Evolutionary conservation across 768 basidiomycete species (phyloP), one percentile per base, ranked within the genome.

Genomic region (Termitomyces sp.): DNA sequence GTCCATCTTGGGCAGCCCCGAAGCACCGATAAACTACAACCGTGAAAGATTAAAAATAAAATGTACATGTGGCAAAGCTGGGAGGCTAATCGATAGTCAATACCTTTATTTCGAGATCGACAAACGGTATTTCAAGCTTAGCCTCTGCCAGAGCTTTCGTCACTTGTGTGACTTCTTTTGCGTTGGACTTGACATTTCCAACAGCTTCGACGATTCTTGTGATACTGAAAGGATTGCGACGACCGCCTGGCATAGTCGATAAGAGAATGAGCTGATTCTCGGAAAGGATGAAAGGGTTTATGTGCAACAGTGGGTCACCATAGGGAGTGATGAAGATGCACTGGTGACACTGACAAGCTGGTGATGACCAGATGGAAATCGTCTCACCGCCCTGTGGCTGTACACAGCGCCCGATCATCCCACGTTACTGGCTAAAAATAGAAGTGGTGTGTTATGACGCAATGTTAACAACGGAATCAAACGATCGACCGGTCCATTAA

Each of bases 1-100:
- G 58, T 89, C 87, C 78, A 87, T 81, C 75, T 77, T 85, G 0
- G 89, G 87, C 25, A 91, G 64, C 1, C 78, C 80, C 15, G 80
- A 80, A 5, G 88, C 89, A 3, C 86, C 84, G 44, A 90, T 88
- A 53, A 91, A 89, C 81, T 86, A 50, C 7, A 4, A 9, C 25
- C 4, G n/a, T 5, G 29, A 10, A 7, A 3, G 7, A 11, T 40
- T 15, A 36, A 20, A 22, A 20, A 18, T 5, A 11, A 23, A 27
- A 2, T n/a, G 3, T 5, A n/a, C n/a, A n/a, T n/a, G n/a, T 5
- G 16, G 16, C n/a, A 7, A 5, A 13, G 9, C 7, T 15, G 39
- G 18, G 39, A 18, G 7, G 39, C 16, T 40, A n/a, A n/a, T n/a
- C n/a, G n/a, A n/a, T 16, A 29, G 13, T 20, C 27, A 70, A 54